Evolutionary conservation across 441 rosid genomes (phyloP), one percentile per base, ranked within the genome.

Genomic region (Croton setiger): DNA sequence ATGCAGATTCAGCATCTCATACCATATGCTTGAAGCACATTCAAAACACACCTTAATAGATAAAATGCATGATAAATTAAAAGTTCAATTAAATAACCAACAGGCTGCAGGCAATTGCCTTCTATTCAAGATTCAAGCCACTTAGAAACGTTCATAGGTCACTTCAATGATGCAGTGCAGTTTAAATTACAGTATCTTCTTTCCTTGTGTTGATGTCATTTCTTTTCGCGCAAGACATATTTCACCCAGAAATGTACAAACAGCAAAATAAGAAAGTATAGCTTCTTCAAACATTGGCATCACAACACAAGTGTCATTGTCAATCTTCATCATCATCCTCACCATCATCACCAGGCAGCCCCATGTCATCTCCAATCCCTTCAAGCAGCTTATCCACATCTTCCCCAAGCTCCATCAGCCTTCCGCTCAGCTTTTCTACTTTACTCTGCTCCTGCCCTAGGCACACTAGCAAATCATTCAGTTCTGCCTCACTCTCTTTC

Each of bases 371-470:
- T 15, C 97, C 99, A 4, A 95, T 79, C 48, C 89, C 99, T 73
- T 95, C 96, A 17, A 95, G 89, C 70, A 95, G 81, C 76, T 78
- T 75, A 59, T 89, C 96, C n/a, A 88, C 96, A 63, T 92, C 92
- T 79, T 89, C 95, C 17, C 99, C 98, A 15, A 95, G 74, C 64
- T 95, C 99, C 55, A 72, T 1, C 74, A 95, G 73, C 79, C 80
- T 89, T 7, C 89, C 75, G 14, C 83, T 88, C 77, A 95, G 83
- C 70, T 80, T 92, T 72, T 92, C 99, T 68, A 89, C 99, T 80
- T 82, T 88, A 74, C 96, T 95, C 83, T 92, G 98, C 60, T 95
- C 99, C 76, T 95, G 98, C 1, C 99, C 99, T 0, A 95, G 89
- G 82, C 99, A 95, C 12, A 95, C 99, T 5, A 95, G 86, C 83